Conservation (phyloP, 805 yeast species). For the Myxozyma vanderwaltii region DNA sequence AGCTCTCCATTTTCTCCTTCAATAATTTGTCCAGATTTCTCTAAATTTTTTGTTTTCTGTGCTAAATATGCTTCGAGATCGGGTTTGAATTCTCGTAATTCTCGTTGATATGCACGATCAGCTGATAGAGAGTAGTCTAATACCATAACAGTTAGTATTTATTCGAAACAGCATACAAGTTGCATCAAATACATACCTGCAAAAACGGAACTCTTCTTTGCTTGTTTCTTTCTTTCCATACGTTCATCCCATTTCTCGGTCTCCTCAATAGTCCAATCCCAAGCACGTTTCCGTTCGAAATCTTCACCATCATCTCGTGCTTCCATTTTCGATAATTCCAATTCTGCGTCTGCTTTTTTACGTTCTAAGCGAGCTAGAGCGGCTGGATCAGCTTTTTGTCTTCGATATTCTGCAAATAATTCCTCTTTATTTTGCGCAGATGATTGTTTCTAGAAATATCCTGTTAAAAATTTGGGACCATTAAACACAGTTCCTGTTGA, state of each 20-base stretch:
- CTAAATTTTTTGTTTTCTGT: constrained; percentile 42
- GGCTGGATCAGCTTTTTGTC: constrained; percentile 30
- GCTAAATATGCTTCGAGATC: constrained; percentile 49
- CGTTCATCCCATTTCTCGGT: constrained; percentile 62
- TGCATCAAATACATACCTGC: constrained; percentile 34
- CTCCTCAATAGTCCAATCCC: constrained; percentile 65
- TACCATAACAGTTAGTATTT: not conserved
- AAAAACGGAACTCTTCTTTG: constrained; percentile 46
- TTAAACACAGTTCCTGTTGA: not conserved
- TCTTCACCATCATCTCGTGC: constrained; percentile 46
- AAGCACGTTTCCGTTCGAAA: constrained; percentile 49
- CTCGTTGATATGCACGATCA: constrained; percentile 60
- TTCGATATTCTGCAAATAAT: constrained; percentile 30
- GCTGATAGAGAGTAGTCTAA: constrained; percentile 58
- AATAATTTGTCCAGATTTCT: constrained; percentile 38
- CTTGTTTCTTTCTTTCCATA: constrained; percentile 40
- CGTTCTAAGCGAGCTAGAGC: constrained; percentile 35
- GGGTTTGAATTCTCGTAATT: constrained; percentile 46
- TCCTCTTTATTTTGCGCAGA: constrained; percentile 30
- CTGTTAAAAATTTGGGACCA: not conserved
- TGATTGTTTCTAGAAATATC: constrained; percentile 26
- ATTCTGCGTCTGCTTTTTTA: constrained; percentile 45
- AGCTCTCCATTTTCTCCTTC: constrained; percentile 30
- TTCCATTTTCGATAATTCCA: constrained; percentile 46
- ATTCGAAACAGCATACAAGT: not conserved